Base-by-base conservation (phyloP, 176 grass and related monocot species). In the Avena eriantha region DNA sequence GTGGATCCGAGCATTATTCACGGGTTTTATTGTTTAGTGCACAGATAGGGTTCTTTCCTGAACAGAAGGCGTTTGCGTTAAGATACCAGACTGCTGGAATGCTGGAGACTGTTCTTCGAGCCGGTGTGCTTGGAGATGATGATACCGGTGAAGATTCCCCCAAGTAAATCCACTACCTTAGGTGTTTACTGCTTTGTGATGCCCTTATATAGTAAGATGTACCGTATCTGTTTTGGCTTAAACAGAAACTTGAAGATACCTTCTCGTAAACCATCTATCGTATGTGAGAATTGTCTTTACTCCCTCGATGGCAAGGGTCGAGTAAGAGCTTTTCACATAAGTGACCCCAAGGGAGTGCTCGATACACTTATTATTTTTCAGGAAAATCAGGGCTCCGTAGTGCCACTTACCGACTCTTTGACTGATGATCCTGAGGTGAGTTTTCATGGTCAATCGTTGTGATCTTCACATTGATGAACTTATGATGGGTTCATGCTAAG, bases 261-360 rank as follows among this genome's bases (percentile, higher is more conserved):
- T 87, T 99, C 92, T 61, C 66, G 55, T 21, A 79, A 78, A 72
- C 92, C 97, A 85, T 96, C 97, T 61, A 82, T 96, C 90, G 97
- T 99, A 24, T 99, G 94, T 79, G 94, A 99, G 74, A 99, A 93
- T 82, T 96, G 94, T 61, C 90, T 99, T 85, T 96, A 96, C 87
- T 98, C 97, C 76, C 85, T 94, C 31, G 76, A 93, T 47, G 90
- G 88, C 47, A 88, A 99, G 85, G 86, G 90, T 18, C 85, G 97
- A 89, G 82, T 92, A 80, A 96, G 97, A 80, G 92, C 94, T 45
- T 99, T 99, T 84, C 97, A 99, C 78, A 87, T 96, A 85, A 88
- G 93, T 92, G 94, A 99, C 63, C 97, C 94, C 78, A 96, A 94
- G 39, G 97, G 94, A 57, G 67, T 94, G 77, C 85, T 99, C 8